A percentile compares a stretch with the other conserved stretches of the same genome.
phyloP scores from a whole-genome alignment of 2,329 filamentous ascomycete species.

The Aspergillus sp. region DNA sequence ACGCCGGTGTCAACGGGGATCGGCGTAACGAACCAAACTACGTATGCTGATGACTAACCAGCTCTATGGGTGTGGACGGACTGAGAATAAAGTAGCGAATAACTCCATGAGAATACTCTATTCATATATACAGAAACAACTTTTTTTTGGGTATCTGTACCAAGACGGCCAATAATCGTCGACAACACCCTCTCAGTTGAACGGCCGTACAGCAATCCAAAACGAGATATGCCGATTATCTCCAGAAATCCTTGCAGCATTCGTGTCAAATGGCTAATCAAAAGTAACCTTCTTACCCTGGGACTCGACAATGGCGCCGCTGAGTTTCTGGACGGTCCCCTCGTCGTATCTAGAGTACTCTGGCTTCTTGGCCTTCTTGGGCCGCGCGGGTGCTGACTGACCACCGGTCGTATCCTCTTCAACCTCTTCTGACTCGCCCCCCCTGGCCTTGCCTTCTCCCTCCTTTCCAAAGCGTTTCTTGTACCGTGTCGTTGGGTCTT shows the following conservation, averaged over 20 bases:
- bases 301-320: constrained; percentile 69
- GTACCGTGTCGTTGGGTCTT: constrained; percentile 82
- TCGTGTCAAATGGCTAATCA: constrained; percentile 44
- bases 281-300: constrained; percentile 79
- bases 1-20: no score
- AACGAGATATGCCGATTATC: background rate
- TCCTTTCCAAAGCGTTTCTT: constrained; percentile 89
- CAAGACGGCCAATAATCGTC: background rate
- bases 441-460: constrained; percentile 34
- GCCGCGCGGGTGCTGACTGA: constrained; percentile 10
- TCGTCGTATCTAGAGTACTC: constrained; percentile 43
- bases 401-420: constrained; percentile 17
- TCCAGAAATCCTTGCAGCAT: no score
- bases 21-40: no score
- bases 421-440: constrained; percentile 13
- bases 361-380: constrained; percentile 22
- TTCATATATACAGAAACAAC: background rate
- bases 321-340: constrained; percentile 57
- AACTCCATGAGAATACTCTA: no score
- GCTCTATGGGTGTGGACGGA: no score
- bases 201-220: background rate
- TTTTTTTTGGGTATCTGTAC: background rate
- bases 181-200: no score
- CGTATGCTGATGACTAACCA: no score
- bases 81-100: no score